Percentiles rank a stretch among this genome's conserved stretches.
These are phyloP conservation scores for Citeromyces nyonsensis DNA, from an alignment of 805 yeast genomes.

Conservation along the genomic window DNA sequence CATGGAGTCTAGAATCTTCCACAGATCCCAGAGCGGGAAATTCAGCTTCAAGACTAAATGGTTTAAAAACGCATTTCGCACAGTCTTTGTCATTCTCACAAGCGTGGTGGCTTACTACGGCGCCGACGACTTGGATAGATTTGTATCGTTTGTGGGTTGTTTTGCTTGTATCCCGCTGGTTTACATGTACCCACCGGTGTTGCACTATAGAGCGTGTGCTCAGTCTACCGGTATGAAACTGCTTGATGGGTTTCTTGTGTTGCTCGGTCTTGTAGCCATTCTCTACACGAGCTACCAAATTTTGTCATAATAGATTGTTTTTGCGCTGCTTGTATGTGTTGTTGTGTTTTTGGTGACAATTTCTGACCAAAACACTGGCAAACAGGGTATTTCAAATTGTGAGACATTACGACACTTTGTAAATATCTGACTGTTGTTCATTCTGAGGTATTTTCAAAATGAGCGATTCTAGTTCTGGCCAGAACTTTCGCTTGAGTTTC, in stretches of 20 bases:
- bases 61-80: constrained; percentile 47
- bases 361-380: too few relatives aligned
- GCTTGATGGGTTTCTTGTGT: constrained; percentile 31
- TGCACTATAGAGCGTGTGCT: constrained; percentile 43
- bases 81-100: constrained; percentile 34
- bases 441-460: too few relatives aligned
- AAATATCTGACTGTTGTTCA: too few relatives aligned
- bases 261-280: constrained; percentile 48
- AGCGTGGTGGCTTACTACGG: constrained; percentile 50
- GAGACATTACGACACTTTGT: too few relatives aligned
- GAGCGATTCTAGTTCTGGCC: too few relatives aligned
- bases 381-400: too few relatives aligned
- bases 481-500: too few relatives aligned
- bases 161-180: constrained; percentile 80
- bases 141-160: constrained; percentile 72
- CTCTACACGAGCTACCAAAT: constrained; percentile 54
- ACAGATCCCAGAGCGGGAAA: constrained; percentile 40
- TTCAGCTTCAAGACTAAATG: constrained; percentile 36
- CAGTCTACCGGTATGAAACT: constrained; percentile 19
- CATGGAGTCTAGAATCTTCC: constrained; percentile 46
- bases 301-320: constrained; percentile 9
- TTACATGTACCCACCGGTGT: constrained; percentile 72
- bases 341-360: too few relatives aligned
- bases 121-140: constrained; percentile 51
- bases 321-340: neutral